Base-by-base conservation (phyloP, 352 stramenopile genomes). In the Phytophthora aleatoria region DNA sequence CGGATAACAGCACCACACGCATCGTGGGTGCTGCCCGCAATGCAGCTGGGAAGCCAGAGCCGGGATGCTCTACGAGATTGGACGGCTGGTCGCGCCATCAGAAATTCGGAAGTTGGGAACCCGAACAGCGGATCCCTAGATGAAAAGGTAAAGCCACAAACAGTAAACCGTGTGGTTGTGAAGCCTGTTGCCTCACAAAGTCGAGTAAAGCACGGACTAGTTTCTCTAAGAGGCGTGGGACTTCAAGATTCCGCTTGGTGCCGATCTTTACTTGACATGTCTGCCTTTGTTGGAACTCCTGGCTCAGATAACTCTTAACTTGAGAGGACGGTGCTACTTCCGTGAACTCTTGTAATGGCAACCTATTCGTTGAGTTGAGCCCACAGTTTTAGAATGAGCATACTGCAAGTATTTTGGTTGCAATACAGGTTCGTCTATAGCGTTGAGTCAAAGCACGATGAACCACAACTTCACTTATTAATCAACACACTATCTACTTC, bases 41-140 rank as follows among this genome's bases (percentile, higher is more conserved):
- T 59, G 41, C 52, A 50, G 39, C 28, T 59, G 52, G 26, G 24
- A 50, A 50, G 39, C 39, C 52, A 59, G 52, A 50, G 20, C 41
- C 41, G 28, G 39, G 39, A 50, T 50, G 3, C 20, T 41, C 12
- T 10, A 42, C 51, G 52, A 33, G 48, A 44, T 33, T 55, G n/a
- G 28, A 13, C 45, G 45, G 44, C 10, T 50, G 47, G 47, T 41
- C 35, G 35, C 10, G 35, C 2, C 35, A 41, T 41, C 35, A 15
- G 35, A n/a, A 41, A 41, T 10, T 20, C 20, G 20, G 20, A 20
- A 1, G 20, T 20, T 20, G 20, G 20, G 20, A 20, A 20, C 36
- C 36, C 35, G 35, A 48, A 57, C 50, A 48, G 50, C 35, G 20
- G 5, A 56, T 56, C 35, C 2, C 35, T 16, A 10, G 12, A n/a